These are phyloP conservation scores for Hyphopichia buzzinii DNA, from an alignment of 1,139 yeast species.

Conservation along the genomic window DNA sequence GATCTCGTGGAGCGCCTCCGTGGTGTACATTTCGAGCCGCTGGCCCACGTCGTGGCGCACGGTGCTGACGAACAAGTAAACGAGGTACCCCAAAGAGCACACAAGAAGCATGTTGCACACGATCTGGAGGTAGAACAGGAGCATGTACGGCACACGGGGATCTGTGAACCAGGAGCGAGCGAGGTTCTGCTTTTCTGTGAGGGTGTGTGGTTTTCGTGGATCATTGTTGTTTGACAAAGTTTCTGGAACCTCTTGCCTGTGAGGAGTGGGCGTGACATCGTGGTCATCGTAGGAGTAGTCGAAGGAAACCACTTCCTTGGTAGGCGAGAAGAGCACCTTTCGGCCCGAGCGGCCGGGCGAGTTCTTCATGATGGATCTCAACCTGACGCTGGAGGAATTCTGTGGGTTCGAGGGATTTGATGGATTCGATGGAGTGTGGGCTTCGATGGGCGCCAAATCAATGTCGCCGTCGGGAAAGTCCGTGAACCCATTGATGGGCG, in stretches of 20 bases:
- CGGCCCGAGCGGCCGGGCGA: conserved; percentile 22
- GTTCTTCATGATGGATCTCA: conserved; percentile 6
- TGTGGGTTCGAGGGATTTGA: no score
- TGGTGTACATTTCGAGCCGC: conserved; percentile 62
- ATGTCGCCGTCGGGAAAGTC: neutral
- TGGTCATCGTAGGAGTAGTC: conserved; percentile 17
- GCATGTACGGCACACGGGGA: conserved; percentile 61
- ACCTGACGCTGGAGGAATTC: no score
- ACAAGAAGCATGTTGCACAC: conserved; percentile 61
- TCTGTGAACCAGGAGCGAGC: conserved; percentile 23
- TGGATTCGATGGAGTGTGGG: neutral
- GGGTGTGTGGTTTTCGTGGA: no score
- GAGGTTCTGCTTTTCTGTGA: no score
- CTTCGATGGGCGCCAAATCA: conserved; percentile 8
- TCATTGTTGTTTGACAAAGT: neutral
- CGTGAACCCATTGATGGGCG: conserved; percentile 9
- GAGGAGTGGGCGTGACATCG: neutral
- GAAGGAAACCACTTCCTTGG: conserved; percentile 21
- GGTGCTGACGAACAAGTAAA: conserved; percentile 55
- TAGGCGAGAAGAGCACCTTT: conserved; percentile 44
- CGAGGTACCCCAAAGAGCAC: conserved; percentile 51
- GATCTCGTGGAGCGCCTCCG: conserved; percentile 64
- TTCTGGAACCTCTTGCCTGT: neutral
- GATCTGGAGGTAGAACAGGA: conserved; percentile 72
- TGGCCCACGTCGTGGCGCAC: conserved; percentile 69